Conservation (phyloP, 441 rosid genomes). For the Iberis amara region DNA sequence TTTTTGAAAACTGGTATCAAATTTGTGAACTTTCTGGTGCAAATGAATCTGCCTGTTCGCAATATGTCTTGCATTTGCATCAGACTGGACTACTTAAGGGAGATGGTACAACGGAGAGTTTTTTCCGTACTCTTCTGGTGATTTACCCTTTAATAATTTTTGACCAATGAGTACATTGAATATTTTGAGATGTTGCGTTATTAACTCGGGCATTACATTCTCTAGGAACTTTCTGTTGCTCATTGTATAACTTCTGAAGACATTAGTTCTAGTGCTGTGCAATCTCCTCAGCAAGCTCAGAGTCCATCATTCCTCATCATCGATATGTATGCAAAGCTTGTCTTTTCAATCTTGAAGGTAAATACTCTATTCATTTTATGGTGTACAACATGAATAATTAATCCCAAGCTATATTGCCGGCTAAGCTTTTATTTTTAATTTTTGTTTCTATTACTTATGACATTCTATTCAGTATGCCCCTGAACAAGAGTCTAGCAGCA, state of each 20-base stretch:
- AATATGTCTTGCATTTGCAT: conserved; percentile 66
- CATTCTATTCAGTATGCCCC: conserved; percentile 38
- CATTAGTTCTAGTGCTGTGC: conserved; percentile 51
- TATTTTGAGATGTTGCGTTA: conserved; percentile 6
- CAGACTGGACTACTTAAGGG: conserved; percentile 77
- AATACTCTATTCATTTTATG: conserved; percentile 12
- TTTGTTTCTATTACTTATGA: neutral
- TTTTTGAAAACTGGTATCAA: conserved; percentile 79
- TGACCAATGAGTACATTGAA: conserved; percentile 1
- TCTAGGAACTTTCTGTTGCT: conserved; percentile 80
- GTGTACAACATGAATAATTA: neutral
- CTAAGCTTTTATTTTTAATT: conserved; percentile 11
- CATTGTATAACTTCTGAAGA: conserved; percentile 82
- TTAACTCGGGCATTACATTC: conserved; percentile 15
- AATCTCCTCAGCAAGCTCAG: conserved; percentile 68
- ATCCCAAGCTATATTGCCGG: conserved; percentile 1
- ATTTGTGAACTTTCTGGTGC: conserved; percentile 78
- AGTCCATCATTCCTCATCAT: conserved; percentile 75
- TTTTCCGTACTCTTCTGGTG: conserved; percentile 78
- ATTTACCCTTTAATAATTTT: conserved; percentile 7
- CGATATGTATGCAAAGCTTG: conserved; percentile 85
- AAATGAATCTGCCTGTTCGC: conserved; percentile 61
- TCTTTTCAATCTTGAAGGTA: conserved; percentile 74
- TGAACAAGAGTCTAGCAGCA: conserved; percentile 73
- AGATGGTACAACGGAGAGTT: conserved; percentile 80